Base-by-base conservation (phyloP, 352 stramenopile genomes). In the Phytopythium delawarense region DNA sequence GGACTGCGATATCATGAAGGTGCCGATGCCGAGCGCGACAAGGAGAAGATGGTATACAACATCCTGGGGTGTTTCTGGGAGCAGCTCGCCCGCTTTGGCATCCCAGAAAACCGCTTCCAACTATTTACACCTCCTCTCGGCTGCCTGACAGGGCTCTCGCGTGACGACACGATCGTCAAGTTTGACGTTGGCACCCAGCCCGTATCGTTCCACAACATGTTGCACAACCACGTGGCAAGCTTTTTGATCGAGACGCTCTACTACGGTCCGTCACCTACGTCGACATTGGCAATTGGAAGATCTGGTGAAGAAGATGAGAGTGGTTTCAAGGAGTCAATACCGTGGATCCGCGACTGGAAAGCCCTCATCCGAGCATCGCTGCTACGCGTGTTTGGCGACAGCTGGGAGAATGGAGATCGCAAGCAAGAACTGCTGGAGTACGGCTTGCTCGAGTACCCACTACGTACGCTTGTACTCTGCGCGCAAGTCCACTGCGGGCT, bases 171-270 rank as follows among this genome's bases (percentile, higher is more conserved):
- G 35, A 88, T 93, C 46, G 76, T 91, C 55, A 88, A 92, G 63
- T 96, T 87, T 62, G 78, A 90, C 63, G 81, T 94, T 12, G 75
- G 71, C 0, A 81, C 72, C 2, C 76, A 91, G 49, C 76, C 78
- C 2, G 90, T 97, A 7, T 97, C 91, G 21, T 92, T 97, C 35
- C 91, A 98, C 68, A 84, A 96, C 46, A 89, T 91, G 20, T 70
- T 98, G 23, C 89, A 97, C 57, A 85, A 88, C 39, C 77, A 96
- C 46, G 64, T 97, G 9, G 84, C 78, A 2, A 86, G 74, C 51
- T 91, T 94, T 44, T 53, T 96, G 0, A 75, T 95, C n/a, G 87
- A 96, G 62, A 84, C 78, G 52, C 51, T 89, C 18, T 87, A 91
- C 54, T 81, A 88, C 57, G 78, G 79, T 0, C 75, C 77, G 46